Conservation (phyloP, 257 asterid genomes). For the Penstemon barbatus region DNA sequence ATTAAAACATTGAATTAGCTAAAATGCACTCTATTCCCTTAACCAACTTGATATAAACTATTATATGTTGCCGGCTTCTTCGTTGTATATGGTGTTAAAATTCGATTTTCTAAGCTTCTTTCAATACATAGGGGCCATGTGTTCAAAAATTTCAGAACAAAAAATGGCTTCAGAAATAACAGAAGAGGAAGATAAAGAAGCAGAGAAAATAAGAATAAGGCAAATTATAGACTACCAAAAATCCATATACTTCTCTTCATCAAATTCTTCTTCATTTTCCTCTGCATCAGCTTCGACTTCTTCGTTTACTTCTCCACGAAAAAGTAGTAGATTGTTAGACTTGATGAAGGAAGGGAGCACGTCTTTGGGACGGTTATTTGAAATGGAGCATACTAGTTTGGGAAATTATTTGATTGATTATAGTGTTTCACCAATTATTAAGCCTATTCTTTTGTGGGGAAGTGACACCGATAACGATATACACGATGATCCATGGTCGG, state of each 20-base stretch:
- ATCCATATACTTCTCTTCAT: constrained; percentile 43
- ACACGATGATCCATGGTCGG: constrained; percentile 61
- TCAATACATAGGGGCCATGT: neutral
- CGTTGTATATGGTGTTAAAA: constrained; percentile 23
- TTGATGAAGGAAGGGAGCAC: constrained; percentile 74
- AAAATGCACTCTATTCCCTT: neutral
- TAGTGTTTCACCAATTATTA: constrained; percentile 58
- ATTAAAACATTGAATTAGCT: neutral
- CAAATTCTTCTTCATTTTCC: constrained; percentile 34
- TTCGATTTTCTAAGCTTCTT: constrained; percentile 19
- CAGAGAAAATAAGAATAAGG: constrained; percentile 42
- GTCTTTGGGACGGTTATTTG: constrained; percentile 60
- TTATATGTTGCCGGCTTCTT: constrained; percentile 37
- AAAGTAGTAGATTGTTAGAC: constrained; percentile 46
- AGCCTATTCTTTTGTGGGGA: constrained; percentile 50
- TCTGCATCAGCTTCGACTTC: constrained; percentile 35
- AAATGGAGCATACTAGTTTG: constrained; percentile 73
- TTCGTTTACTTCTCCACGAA: constrained; percentile 37
- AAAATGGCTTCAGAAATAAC: constrained; percentile 60
- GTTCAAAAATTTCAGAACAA: neutral
- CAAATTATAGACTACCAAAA: constrained; percentile 58
- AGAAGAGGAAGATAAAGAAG: constrained; percentile 47
- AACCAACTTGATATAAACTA: constrained; percentile 24
- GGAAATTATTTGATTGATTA: constrained; percentile 53
- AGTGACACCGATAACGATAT: constrained; percentile 44